Evolutionary conservation across 495 filamentous ascomycete genomes (phyloP).

Genomic region (Wilcoxina mikolae): DNA sequence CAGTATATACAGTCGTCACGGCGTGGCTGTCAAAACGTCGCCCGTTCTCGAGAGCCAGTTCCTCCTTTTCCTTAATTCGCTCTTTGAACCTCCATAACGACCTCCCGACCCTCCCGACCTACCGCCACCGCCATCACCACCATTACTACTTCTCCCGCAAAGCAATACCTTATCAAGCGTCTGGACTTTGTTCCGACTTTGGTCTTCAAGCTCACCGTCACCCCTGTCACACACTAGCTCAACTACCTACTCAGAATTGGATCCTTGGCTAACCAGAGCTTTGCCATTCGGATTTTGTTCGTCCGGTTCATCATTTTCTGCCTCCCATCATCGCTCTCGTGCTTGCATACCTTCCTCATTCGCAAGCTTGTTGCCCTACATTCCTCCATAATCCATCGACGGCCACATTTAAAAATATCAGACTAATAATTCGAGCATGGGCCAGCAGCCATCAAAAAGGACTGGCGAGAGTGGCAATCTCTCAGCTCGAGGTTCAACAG

Average conservation of each 20-base stretch:
- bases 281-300: conserved; percentile 2
- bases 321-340: conserved; percentile 12
- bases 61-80: conserved; percentile 40
- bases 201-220: background rate
- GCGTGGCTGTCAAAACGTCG: conserved; percentile 29
- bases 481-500: conserved; percentile 27
- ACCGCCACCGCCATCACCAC: background rate
- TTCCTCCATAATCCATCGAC: conserved; percentile 7
- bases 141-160: background rate
- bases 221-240: conserved; percentile 7
- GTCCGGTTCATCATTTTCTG: conserved; percentile 10
- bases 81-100: conserved; percentile 44
- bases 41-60: conserved; percentile 36
- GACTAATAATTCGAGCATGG: conserved; percentile 44
- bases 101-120: background rate
- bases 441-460: conserved; percentile 77
- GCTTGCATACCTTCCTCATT: conserved; percentile 24
- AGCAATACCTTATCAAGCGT: too few species aligned
- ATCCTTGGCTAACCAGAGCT: conserved; percentile 17
- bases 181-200: background rate
- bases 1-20: conserved; percentile 9
- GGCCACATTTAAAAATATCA: conserved; percentile 10
- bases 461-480: conserved; percentile 29
- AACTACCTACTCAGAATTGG: conserved; percentile 10
- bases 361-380: conserved; percentile 26